Evolutionary conservation across 495 filamentous ascomycete species (phyloP), one percentile per base, ranked within the genome.

Genomic region (Corynascus novoguineensis): DNA sequence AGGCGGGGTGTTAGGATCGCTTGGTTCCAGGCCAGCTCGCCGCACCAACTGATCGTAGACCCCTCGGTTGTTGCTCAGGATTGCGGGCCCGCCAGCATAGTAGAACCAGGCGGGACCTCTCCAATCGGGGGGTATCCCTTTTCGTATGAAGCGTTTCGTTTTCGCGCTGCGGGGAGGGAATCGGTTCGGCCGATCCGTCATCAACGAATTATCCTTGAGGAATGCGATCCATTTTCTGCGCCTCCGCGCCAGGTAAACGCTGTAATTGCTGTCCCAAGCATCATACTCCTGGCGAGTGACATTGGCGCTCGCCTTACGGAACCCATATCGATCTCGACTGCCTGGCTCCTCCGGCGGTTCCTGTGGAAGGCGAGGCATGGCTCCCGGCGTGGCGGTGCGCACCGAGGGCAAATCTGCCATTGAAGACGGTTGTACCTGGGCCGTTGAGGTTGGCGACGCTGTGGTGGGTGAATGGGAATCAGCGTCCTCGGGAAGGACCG

Each of bases 31-130:
- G 7, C 52, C 64, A 6, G 66, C 66, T 46, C 78, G 77, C 57
- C 75, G 68, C 12, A 95, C 71, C 29, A 96, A 75, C 40, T 82
- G 72, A 37, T 83, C 78, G 61, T 96, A 98, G 11, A 89, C 68
- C 3, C 88, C 88, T 10, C 77, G 73, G 64, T 95, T 79, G 53
- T 88, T 84, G 53, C 81, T 80, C 53, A 97, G 64, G 60, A 86
- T 83, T 38, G 83, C 81, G 27, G 88, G 88, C 6, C 93, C 93
- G 12, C 90, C 90, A n/a, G 90, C 91, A 68, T 97, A 98, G 71
- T 85, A 97, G 64, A 96, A 98, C 93, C 93, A 98, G 29, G 93
- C 92, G 5, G 87, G 85, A 11, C 93, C 93, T 63, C 93, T 81
- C 82, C 89, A 91, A 55, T 95, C 89, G 1, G 91, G 86, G 2